phyloP scores from a whole-genome alignment of 441 rosid species.

The Euphorbia schlechtendalii region DNA sequence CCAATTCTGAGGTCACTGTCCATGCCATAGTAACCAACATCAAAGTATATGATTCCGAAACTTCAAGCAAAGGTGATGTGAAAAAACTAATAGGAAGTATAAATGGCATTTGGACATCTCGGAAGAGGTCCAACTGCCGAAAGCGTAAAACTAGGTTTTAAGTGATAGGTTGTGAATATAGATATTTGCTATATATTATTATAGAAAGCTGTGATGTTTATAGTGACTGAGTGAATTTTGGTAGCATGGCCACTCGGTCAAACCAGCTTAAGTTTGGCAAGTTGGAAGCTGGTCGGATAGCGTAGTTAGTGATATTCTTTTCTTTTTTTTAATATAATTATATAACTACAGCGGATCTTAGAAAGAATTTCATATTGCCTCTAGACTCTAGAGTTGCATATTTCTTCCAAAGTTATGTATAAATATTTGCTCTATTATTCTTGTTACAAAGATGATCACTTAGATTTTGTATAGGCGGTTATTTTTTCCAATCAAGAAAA shows the following conservation, averaged over 20 bases:
- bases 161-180: constrained; percentile 16
- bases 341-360: not conserved
- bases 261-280: constrained; percentile 16
- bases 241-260: constrained; percentile 52
- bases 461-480: too few species aligned
- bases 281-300: not conserved
- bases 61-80: constrained; percentile 39
- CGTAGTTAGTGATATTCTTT: constrained; percentile 4
- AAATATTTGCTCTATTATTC: too few species aligned
- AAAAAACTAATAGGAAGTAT: constrained; percentile 38
- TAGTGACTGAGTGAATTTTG: constrained; percentile 73
- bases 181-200: constrained; percentile 15
- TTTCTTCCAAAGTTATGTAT: too few species aligned
- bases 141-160: constrained; percentile 44
- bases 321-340: not conserved
- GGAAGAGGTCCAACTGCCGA: constrained; percentile 52
- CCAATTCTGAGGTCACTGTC: constrained; percentile 48
- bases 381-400: too few species aligned
- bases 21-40: constrained; percentile 66
- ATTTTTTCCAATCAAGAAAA: too few species aligned
- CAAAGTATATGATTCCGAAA: constrained; percentile 38
- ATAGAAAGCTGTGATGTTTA: constrained; percentile 7
- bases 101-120: constrained; percentile 28
- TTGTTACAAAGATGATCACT: too few species aligned
- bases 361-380: not conserved